A percentile compares a stretch with the other conserved stretches of the same genome.
phyloP scores from a whole-genome alignment of 352 stramenopile genomes.

The Globisporangium emineosum region DNA sequence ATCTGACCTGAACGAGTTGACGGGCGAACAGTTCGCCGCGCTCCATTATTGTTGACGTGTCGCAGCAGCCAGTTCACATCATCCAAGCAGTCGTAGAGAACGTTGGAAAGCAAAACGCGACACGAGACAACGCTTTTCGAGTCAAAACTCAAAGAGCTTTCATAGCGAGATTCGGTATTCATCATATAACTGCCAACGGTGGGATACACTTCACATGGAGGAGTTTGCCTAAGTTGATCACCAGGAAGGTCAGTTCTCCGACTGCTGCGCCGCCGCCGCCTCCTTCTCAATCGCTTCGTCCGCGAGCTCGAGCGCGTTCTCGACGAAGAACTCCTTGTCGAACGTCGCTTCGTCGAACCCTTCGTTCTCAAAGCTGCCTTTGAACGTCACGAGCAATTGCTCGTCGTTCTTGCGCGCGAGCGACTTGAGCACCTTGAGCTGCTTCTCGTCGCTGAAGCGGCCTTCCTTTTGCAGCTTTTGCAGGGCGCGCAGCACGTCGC shows the following conservation, averaged over 20 bases:
- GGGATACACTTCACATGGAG: too few species aligned
- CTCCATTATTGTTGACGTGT: too few species aligned
- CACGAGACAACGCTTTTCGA: too few species aligned
- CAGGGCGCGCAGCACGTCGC: conserved; percentile 70
- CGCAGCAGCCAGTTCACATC: too few species aligned
- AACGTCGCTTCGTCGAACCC: conserved; percentile 52
- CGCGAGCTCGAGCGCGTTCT: conserved; percentile 77
- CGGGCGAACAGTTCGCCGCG: too few species aligned
- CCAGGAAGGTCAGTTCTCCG: conserved; percentile 6
- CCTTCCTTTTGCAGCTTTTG: conserved; percentile 83
- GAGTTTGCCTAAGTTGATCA: not conserved
- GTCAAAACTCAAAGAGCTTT: too few species aligned
- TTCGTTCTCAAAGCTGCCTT: conserved; percentile 66
- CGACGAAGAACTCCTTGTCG: conserved; percentile 81
- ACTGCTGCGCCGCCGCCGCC: conserved; percentile 14
- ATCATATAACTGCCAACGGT: not conserved
- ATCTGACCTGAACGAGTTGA: too few species aligned
- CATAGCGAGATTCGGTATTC: not conserved
- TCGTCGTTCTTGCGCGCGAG: conserved; percentile 81
- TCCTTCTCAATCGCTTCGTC: conserved; percentile 47
- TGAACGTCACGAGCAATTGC: conserved; percentile 76
- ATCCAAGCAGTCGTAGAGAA: too few species aligned
- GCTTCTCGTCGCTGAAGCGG: conserved; percentile 55
- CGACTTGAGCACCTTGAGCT: conserved; percentile 81
- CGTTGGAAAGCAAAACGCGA: too few species aligned